Evolutionary conservation across 2,329 filamentous ascomycete species (phyloP), one percentile per base, ranked within the genome.

Genomic region (Monosporascus sp.): DNA sequence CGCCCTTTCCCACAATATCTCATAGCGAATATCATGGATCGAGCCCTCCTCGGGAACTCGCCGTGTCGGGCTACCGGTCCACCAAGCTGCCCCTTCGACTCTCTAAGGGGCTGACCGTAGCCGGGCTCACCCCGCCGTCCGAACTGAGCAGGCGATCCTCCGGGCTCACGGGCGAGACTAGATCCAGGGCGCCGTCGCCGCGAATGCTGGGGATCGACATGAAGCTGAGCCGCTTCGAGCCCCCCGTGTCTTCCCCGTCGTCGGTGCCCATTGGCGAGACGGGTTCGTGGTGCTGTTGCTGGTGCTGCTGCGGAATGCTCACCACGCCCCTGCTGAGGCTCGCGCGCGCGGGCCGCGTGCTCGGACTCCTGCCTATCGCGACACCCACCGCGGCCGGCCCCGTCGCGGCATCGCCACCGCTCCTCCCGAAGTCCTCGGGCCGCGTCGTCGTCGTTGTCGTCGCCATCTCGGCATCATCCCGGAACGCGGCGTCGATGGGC

Each of bases 401-500:
- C 14, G 43, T 35, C 15, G 17, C 43, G n/a, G 22, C 43, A 7
- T 24, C 43, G 43, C 24, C 4, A 25, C 43, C 17, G 43, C 22
- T 24, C 24, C 43, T 31, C 38, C 18, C 38, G 17, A 35, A 35
- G 9, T 14, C 31, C 31, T 14, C 24, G 5, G 39, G 24, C 35
- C 11, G 37, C n/a, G 17, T 14, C 9, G 50, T 24, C 27, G 15
- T 35, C 9, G 50, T 24, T 20, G 15, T 35, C 41, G 17, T 38
- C 49, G 41, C 22, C 3, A 22, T 44, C 8, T 44, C 51, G 1
- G 53, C 54, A 9, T 58, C 57, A 14, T 51, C 52, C 14, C 52
- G 53, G 36, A 66, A 62, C 25, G 57, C 60, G 27, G 52, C 55
- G 15, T 65, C 60, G 41, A 67, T 61, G 5, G 61, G 59, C 39